These are phyloP conservation scores for Hypomontagnella monticulosa DNA, from an alignment of 495 filamentous ascomycete genomes.

Conservation along the genomic window DNA sequence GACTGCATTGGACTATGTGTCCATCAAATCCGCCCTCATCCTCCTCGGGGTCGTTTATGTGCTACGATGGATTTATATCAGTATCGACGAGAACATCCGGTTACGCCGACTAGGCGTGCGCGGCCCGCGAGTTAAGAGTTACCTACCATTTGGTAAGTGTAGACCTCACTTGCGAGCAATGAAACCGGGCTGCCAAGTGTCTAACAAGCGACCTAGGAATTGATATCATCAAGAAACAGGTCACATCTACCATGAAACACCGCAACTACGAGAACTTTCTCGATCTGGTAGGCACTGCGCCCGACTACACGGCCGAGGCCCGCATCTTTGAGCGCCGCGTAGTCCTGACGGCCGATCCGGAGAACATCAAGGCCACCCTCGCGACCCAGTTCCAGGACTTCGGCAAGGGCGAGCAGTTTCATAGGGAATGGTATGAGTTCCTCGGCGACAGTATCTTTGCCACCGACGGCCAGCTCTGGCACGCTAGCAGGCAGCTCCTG, in stretches of 20 bases:
- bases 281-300: constrained; percentile 53
- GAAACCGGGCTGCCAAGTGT: background rate
- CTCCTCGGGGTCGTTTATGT: constrained; percentile 40
- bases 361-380: constrained; percentile 87
- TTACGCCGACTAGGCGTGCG: constrained; percentile 56
- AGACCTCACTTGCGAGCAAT: background rate
- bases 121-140: constrained; percentile 29
- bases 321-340: constrained; percentile 64
- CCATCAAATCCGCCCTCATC: constrained; percentile 45
- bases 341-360: constrained; percentile 75
- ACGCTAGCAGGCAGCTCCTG: constrained; percentile 76
- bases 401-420: constrained; percentile 76
- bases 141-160: constrained; percentile 41
- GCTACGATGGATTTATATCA: constrained; percentile 41
- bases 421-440: constrained; percentile 75
- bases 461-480: constrained; percentile 80
- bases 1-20: constrained; percentile 47
- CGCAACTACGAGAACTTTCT: constrained; percentile 70
- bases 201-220: constrained; percentile 59
- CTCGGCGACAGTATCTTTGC: constrained; percentile 83
- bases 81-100: constrained; percentile 48
- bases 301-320: constrained; percentile 67
- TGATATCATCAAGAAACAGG: constrained; percentile 65
- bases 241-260: constrained; percentile 61
- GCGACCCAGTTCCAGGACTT: constrained; percentile 80